phyloP scores from a whole-genome alignment of 2,329 filamentous ascomycete genomes.

The Neonectria coccinea region DNA sequence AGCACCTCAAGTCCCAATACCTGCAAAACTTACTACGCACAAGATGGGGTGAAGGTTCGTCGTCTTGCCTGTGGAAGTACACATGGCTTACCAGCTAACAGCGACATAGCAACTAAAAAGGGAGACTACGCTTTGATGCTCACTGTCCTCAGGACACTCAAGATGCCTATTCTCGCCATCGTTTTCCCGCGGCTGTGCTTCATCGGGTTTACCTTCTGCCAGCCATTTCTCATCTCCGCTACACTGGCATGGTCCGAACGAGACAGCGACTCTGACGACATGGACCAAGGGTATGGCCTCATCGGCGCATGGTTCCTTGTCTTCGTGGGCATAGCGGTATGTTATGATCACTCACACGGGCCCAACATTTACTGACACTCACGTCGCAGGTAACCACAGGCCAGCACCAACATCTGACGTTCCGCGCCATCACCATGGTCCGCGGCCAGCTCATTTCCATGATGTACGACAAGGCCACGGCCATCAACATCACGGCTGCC shows the following conservation, averaged over 20 bases:
- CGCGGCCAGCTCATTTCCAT: constrained; percentile 48
- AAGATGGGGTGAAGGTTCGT: constrained; percentile 28
- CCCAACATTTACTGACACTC: constrained; percentile 5
- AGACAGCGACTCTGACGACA: constrained; percentile 5
- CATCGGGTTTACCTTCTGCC: constrained; percentile 36
- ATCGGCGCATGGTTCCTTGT: constrained; percentile 40
- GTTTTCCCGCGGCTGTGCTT: constrained; percentile 33
- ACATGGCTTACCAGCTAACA: constrained; percentile 12
- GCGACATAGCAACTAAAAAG: constrained; percentile 11
- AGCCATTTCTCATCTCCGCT: constrained; percentile 38
- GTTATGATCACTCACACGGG: not conserved
- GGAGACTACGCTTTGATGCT: constrained; percentile 21
- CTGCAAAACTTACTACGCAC: constrained; percentile 27
- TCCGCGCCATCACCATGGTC: constrained; percentile 47
- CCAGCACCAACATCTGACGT: constrained; percentile 38
- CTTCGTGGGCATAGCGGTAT: constrained; percentile 31
- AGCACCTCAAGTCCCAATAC: constrained; percentile 33
- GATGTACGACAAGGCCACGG: constrained; percentile 44
- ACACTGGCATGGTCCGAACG: constrained; percentile 27
- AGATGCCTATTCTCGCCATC: constrained; percentile 23
- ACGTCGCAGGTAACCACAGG: constrained; percentile 19
- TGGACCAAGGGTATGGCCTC: constrained; percentile 32
- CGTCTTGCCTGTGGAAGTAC: not conserved
- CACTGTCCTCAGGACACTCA: constrained; percentile 22
- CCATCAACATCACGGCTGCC: constrained; percentile 45